phyloP scores from a whole-genome alignment of 129 eudicot genomes.

The carrot (Daucus carota) region DNA sequence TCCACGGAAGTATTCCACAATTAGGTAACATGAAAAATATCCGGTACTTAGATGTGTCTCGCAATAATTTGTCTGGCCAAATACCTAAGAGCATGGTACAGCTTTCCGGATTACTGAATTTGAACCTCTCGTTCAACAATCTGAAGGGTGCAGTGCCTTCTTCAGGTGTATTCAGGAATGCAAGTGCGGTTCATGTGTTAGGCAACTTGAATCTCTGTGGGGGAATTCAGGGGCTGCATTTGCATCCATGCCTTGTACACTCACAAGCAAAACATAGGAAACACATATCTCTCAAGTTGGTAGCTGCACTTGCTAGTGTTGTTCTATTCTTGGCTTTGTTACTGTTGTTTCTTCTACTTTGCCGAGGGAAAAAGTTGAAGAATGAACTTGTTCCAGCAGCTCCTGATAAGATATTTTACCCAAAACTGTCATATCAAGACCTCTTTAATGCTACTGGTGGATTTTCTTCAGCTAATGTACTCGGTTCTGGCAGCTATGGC shows the following conservation, averaged over 20 bases:
- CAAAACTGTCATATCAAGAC: background rate
- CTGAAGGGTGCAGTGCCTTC: slow-evolving; percentile 19
- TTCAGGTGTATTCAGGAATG: slow-evolving; percentile 16
- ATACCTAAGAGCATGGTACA: slow-evolving; percentile 10
- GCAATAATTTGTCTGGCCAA: slow-evolving; percentile 13
- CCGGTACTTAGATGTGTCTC: slow-evolving; percentile 16
- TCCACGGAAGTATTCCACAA: slow-evolving; percentile 16
- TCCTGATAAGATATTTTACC: background rate
- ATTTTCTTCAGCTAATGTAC: background rate
- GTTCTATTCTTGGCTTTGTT: background rate
- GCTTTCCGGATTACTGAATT: background rate
- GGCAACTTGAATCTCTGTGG: slow-evolving; percentile 25
- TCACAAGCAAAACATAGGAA: slow-evolving; percentile 1
- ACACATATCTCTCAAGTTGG: background rate
- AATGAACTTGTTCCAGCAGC: background rate
- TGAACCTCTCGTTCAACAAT: slow-evolving; percentile 14
- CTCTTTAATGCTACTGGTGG: background rate
- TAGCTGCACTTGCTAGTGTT: background rate
- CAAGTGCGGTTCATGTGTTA: slow-evolving; percentile 4
- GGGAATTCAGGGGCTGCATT: slow-evolving; percentile 12
- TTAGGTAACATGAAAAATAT: background rate
- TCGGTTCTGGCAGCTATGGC: background rate
- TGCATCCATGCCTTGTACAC: slow-evolving; percentile 5
- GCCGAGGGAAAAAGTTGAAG: background rate
- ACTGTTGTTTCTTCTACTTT: background rate